These are phyloP conservation scores for Fraxinus sp. DNA, from an alignment of 305 asterid species.

Conservation along the genomic window DNA sequence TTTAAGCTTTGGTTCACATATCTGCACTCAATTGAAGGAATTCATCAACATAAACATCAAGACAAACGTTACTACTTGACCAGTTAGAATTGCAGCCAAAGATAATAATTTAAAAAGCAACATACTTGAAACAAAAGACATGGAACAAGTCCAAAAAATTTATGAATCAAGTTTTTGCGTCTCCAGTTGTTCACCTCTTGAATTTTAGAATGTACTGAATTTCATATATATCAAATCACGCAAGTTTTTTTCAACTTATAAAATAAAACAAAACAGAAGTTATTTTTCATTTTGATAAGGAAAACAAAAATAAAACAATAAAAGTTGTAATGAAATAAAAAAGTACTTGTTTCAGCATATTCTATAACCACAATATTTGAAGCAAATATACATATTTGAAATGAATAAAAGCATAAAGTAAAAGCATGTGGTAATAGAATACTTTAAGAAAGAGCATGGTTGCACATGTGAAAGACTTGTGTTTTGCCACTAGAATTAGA, in stretches of 20 bases:
- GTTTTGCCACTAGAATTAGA: not conserved
- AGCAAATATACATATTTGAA: not conserved
- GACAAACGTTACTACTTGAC: not conserved
- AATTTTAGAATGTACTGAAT: not conserved
- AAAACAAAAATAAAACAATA: not conserved
- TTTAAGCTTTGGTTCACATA: slow-evolving; percentile 71
- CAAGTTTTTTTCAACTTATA: not conserved
- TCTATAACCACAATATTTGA: not conserved
- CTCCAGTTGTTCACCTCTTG: not conserved
- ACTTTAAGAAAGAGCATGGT: slow-evolving; percentile 4
- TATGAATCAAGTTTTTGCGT: not conserved
- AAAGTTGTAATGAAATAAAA: not conserved
- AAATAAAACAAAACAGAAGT: not conserved
- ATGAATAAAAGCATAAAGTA: not conserved
- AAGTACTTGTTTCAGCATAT: not conserved
- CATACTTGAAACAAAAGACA: not conserved
- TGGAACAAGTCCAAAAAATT: not conserved
- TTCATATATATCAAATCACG: not conserved
- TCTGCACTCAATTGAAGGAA: slow-evolving; percentile 40
- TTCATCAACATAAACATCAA: slow-evolving; percentile 15
- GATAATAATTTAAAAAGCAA: not conserved
- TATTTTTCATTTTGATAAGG: not conserved
- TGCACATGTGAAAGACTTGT: not conserved
- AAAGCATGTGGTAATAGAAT: not conserved
- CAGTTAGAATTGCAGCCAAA: not conserved